Conservation (phyloP, 768 basidiomycete species). For the Collybia sordida region DNA sequence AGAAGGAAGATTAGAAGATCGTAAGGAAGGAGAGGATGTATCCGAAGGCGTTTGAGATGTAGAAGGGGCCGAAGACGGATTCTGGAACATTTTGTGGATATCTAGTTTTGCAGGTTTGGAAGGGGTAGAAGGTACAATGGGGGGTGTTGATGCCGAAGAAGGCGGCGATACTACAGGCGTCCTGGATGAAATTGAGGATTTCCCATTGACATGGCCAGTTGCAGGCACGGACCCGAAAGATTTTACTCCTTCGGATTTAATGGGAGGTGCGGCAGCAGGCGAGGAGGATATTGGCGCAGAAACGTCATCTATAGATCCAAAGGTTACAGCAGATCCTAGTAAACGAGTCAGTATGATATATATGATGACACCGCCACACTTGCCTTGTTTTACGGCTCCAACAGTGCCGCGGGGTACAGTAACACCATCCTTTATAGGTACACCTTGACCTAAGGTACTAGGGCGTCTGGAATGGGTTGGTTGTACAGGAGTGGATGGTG, state of each 20-base stretch:
- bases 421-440: conserved; percentile 79
- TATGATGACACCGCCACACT: conserved; percentile 16
- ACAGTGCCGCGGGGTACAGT: conserved; percentile 67
- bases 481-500: conserved; percentile 49
- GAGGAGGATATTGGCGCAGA: conserved; percentile 79
- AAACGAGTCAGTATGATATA: conserved; percentile 10
- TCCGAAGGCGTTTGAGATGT: conserved; percentile 52
- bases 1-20: conserved; percentile 51
- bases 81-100: conserved; percentile 64
- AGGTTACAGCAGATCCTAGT: conserved; percentile 70
- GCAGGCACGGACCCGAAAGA: conserved; percentile 80
- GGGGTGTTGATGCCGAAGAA: conserved; percentile 34
- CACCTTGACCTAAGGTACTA: conserved; percentile 69
- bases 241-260: conserved; percentile 73
- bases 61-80: conserved; percentile 43
- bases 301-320: conserved; percentile 88
- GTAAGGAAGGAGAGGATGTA: conserved; percentile 57
- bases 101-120: conserved; percentile 47
- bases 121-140: conserved; percentile 31
- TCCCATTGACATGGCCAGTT: conserved; percentile 63
- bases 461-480: conserved; percentile 76
- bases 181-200: conserved; percentile 47
- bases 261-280: conserved; percentile 64
- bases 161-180: conserved; percentile 28
- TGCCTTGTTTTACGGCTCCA: conserved; percentile 68